Evolutionary conservation across 768 basidiomycete genomes (phyloP), one percentile per base, ranked within the genome.

Genomic region (Panus rudis): DNA sequence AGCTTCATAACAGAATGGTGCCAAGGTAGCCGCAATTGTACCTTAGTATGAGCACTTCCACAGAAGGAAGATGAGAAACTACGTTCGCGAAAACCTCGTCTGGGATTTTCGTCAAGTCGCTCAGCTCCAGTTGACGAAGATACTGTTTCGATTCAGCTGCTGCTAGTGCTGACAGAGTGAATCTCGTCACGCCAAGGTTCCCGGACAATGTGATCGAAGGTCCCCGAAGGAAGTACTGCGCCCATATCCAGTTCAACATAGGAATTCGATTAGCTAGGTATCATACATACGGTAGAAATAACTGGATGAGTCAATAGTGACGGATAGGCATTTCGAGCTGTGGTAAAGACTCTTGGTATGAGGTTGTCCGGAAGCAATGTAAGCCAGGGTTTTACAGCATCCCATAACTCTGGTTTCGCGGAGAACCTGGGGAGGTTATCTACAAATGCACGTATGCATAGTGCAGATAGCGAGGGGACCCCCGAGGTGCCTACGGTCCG

Each of bases 171-270:
- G 55, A 41, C 6, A 85, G 63, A 0, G 81, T 81, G 42, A 59
- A 61, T 42, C 63, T 67, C 30, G 62, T 67, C 4, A 84, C 74
- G 5, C 75, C 77, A 17, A 83, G 51, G 17, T 70, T 68, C 28
- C 61, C 63, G 10, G 68, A 66, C 20, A 84, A 64, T 2, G 60
- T 49, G 32, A 84, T 57, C 1, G 69, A 65, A 8, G 65, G 52
- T 0, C 82, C 80, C 13, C 77, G 71, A 25, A 84, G 49, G 53
- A 85, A 78, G 55, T 78, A 70, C 79, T 84, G 50, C 13, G 3
- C 30, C 14, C 30, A 41, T 12, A 40, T 22, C 41, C 30, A 37
- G 30, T 20, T 14, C 11, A 33, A 25, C 28, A 30, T 16, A 16
- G 6, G 34, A 27, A 27, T 13, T 14, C 23, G 27, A 22, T 25